Evolutionary conservation across 495 filamentous ascomycete species (phyloP).

Genomic region (Aspergillus ellipticus): DNA sequence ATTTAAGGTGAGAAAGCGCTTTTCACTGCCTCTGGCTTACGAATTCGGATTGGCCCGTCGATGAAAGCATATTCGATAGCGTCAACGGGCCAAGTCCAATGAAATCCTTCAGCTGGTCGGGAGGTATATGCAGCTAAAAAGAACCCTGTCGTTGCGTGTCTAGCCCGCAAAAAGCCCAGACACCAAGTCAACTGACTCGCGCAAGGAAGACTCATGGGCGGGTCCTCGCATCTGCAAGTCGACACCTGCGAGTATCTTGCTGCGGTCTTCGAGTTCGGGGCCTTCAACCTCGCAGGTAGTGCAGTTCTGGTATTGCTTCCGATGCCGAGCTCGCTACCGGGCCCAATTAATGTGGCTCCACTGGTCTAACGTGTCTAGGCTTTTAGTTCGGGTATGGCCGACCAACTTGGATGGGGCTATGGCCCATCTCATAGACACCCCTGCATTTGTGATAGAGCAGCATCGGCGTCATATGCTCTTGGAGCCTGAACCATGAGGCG

Average conservation of each 20-base stretch:
- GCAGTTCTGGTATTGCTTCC: background rate
- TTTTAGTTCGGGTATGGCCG: background rate
- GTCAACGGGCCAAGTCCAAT: constrained; percentile 32
- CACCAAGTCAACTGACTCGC: constrained; percentile 20
- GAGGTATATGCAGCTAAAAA: constrained; percentile 35
- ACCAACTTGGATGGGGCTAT: background rate
- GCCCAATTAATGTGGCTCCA: background rate
- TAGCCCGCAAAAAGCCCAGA: constrained; percentile 11
- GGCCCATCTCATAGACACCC: background rate
- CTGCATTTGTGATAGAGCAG: background rate
- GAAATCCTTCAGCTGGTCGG: constrained; percentile 17
- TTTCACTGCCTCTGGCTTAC: constrained; percentile 15
- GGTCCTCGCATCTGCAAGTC: constrained; percentile 31
- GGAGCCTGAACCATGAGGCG: background rate
- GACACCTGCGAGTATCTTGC: constrained; percentile 19
- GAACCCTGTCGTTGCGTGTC: constrained; percentile 17
- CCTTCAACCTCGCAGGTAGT: constrained; percentile 4
- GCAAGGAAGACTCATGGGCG: constrained; percentile 16
- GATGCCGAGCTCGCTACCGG: background rate
- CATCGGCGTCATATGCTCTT: background rate
- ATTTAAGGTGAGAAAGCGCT: constrained; percentile 30
- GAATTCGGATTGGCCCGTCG: constrained; percentile 31
- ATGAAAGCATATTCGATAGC: constrained; percentile 25
- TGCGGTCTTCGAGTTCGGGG: constrained; percentile 8
- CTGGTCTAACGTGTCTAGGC: background rate